A percentile compares a stretch with the other conserved stretches of the same genome.
These are phyloP conservation scores for Tuber borchii DNA, from an alignment of 495 filamentous ascomycete species.

Conservation along the genomic window DNA sequence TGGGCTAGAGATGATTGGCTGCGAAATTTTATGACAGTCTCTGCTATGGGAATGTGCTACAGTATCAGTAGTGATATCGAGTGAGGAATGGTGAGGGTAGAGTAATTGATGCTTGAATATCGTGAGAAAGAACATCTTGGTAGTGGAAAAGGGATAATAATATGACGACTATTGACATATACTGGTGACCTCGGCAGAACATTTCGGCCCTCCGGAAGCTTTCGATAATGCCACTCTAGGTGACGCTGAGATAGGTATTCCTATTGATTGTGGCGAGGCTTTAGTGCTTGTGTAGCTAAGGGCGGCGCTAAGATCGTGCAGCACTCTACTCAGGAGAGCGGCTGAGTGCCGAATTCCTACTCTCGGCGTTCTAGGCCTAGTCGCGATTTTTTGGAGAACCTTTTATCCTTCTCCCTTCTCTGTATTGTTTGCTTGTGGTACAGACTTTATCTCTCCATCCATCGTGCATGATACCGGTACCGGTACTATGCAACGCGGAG, in stretches of 20 bases:
- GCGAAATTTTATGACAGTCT: background rate
- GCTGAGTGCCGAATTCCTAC: background rate
- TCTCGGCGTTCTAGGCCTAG: background rate
- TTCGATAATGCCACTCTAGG: background rate
- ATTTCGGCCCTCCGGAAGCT: background rate
- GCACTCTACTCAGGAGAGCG: background rate
- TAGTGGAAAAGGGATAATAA: background rate
- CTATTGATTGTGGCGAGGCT: background rate
- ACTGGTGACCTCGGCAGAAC: background rate
- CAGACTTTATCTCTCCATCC: background rate
- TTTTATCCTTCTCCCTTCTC: background rate
- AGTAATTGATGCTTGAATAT: background rate
- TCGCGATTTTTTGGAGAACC: background rate
- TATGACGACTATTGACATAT: background rate
- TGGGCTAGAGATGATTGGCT: background rate
- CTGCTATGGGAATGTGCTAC: background rate
- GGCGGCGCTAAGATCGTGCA: background rate
- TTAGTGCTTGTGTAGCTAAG: background rate
- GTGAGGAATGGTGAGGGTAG: background rate
- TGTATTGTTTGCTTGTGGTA: too few species aligned
- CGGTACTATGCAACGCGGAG: background rate
- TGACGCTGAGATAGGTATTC: background rate
- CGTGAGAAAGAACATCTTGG: background rate
- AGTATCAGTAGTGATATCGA: background rate
- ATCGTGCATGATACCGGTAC: background rate